Evolutionary conservation across 192 early-diverging fungal genomes (phyloP).

Genomic region (Podila minutissima): DNA sequence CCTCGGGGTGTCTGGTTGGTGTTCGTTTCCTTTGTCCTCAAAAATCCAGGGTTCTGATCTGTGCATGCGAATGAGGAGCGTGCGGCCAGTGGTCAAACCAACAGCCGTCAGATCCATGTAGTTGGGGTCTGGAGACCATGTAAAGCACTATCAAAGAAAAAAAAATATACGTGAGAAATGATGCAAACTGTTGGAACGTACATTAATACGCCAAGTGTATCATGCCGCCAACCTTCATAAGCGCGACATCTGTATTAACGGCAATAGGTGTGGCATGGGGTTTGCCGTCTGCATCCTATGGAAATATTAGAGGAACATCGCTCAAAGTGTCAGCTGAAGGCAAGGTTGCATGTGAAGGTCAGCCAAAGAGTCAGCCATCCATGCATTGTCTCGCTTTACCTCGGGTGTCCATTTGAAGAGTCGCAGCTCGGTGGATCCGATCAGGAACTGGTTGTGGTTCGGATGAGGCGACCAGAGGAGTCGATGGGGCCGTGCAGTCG

Average conservation of each 20-base stretch:
- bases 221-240: conserved; percentile 54
- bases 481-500: conserved; percentile 52
- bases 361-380: conserved; percentile 1
- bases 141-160: conserved; percentile 61
- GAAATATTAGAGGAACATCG: background rate
- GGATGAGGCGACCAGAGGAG: conserved; percentile 64
- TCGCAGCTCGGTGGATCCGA: conserved; percentile 64
- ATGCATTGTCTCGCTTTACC: conserved; percentile 12
- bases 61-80: conserved; percentile 64
- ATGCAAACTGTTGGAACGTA: conserved; percentile 17
- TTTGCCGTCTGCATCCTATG: conserved; percentile 47
- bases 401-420: conserved; percentile 65
- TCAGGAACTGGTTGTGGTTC: conserved; percentile 63
- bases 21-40: conserved; percentile 45
- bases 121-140: conserved; percentile 71
- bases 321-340: background rate
- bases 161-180: no score
- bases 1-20: conserved; percentile 50
- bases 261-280: conserved; percentile 48
- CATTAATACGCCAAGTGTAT: background rate
- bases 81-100: conserved; percentile 66
- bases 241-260: conserved; percentile 55
- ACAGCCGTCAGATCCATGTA: conserved; percentile 67
- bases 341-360: background rate
- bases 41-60: conserved; percentile 48